Evolutionary conservation across 2,329 filamentous ascomycete genomes (phyloP).

Genomic region (Hymenoscyphus infarciens): DNA sequence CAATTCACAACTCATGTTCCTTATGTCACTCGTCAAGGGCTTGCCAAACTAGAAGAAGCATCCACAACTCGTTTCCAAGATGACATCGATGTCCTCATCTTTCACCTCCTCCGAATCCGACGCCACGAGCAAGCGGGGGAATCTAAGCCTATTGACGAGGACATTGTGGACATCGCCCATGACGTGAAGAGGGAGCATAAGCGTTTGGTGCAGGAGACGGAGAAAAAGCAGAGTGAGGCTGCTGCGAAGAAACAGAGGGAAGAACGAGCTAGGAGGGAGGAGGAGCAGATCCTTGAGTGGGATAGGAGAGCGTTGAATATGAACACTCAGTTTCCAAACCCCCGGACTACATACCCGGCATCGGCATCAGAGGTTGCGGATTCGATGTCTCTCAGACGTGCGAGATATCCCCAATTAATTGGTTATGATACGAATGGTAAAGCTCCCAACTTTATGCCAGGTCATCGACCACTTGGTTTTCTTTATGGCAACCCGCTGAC

Average conservation of each 20-base stretch:
- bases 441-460: no score
- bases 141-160: not conserved
- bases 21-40: not conserved
- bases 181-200: not conserved
- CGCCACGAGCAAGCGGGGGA: not conserved
- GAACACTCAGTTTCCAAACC: not conserved
- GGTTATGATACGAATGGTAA: no score
- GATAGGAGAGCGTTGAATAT: not conserved
- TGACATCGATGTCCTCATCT: not conserved
- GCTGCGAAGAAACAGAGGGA: not conserved
- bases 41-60: not conserved
- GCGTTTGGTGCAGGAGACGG: not conserved
- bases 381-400: no score
- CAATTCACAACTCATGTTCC: not conserved
- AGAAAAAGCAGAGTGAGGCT: not conserved
- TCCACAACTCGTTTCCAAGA: not conserved
- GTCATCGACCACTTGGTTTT: no score
- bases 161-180: not conserved
- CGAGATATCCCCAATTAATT: no score
- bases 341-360: no score
- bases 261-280: not conserved
- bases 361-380: no score
- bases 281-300: not conserved
- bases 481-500: no score
- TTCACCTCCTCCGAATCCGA: not conserved